Evolutionary conservation across 257 asterid species (phyloP).

Genomic region (Paraleonurus japonicus): DNA sequence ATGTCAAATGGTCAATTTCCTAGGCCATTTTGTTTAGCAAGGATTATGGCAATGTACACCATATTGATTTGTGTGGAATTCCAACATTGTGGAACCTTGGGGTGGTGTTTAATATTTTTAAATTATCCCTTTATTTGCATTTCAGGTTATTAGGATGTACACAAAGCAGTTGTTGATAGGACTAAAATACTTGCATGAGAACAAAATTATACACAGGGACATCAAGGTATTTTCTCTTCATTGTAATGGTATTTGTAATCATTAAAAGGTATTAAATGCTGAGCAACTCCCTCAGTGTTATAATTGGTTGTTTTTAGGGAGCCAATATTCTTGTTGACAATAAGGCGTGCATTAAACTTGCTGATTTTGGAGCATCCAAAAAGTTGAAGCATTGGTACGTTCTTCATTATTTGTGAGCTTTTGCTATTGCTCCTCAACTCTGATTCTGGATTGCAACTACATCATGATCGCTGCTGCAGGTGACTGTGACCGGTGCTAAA

Average conservation of each 20-base stretch:
- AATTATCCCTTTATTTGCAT: conserved; percentile 2
- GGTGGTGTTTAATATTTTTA: background rate
- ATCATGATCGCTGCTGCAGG: conserved; percentile 43
- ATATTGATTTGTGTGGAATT: background rate
- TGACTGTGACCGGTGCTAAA: conserved; percentile 86
- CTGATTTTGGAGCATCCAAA: conserved; percentile 96
- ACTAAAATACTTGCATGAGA: conserved; percentile 74
- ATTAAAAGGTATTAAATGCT: background rate
- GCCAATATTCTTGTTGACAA: conserved; percentile 93
- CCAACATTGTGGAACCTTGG: background rate
- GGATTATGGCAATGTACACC: conserved; percentile 6
- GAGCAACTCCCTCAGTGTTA: background rate
- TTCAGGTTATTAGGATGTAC: conserved; percentile 85
- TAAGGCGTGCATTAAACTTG: conserved; percentile 94
- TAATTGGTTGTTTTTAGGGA: conserved; percentile 45
- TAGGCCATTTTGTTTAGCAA: background rate
- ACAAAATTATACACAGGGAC: conserved; percentile 91
- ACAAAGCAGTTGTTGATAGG: conserved; percentile 80
- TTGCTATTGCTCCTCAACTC: conserved; percentile 8
- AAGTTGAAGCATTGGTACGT: conserved; percentile 89
- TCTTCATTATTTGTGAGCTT: background rate
- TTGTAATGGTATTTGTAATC: background rate
- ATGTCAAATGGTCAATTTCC: background rate
- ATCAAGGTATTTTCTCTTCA: conserved; percentile 58
- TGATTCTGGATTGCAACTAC: conserved; percentile 10